Evolutionary conservation across 495 filamentous ascomycete species (phyloP).

Genomic region (Aspergillus steynii): DNA sequence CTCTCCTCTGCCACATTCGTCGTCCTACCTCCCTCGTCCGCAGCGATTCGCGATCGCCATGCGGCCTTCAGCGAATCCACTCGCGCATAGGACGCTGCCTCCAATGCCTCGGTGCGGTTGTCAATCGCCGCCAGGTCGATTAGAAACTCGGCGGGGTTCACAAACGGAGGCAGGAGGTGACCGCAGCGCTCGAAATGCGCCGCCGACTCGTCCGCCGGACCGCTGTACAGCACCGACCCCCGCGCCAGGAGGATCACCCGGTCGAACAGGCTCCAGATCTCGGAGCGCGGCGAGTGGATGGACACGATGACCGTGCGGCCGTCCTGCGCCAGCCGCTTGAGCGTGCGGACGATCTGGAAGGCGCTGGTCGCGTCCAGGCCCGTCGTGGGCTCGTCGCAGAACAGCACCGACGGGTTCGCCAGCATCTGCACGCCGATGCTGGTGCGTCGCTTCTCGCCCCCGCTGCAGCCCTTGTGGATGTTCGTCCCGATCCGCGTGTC

Average conservation of each 20-base stretch:
- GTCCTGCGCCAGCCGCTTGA: constrained; percentile 63
- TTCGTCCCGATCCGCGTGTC: constrained; percentile 56
- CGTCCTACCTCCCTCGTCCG: background rate
- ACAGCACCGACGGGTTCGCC: constrained; percentile 71
- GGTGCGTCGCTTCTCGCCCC: constrained; percentile 71
- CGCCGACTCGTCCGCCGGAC: constrained; percentile 41
- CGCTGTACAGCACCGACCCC: constrained; percentile 66
- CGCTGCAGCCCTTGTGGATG: constrained; percentile 63
- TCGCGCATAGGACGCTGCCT: constrained; percentile 54
- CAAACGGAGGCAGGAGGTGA: constrained; percentile 60
- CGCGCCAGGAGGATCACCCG: constrained; percentile 61
- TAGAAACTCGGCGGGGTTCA: constrained; percentile 67
- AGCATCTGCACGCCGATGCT: constrained; percentile 76
- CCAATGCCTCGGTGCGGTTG: constrained; percentile 60
- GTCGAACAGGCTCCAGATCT: constrained; percentile 76
- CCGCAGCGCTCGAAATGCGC: constrained; percentile 59
- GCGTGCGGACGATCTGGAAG: constrained; percentile 67
- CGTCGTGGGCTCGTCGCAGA: constrained; percentile 75
- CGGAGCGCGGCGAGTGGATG: constrained; percentile 72
- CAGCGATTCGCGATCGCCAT: constrained; percentile 42
- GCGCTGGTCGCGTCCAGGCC: constrained; percentile 74
- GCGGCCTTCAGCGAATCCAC: constrained; percentile 54
- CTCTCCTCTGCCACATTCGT: background rate
- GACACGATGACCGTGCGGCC: constrained; percentile 71
- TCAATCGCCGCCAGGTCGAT: constrained; percentile 73